Evolutionary conservation across 2,329 filamentous ascomycete species (phyloP).

Genomic region (Colletotrichum sidae): DNA sequence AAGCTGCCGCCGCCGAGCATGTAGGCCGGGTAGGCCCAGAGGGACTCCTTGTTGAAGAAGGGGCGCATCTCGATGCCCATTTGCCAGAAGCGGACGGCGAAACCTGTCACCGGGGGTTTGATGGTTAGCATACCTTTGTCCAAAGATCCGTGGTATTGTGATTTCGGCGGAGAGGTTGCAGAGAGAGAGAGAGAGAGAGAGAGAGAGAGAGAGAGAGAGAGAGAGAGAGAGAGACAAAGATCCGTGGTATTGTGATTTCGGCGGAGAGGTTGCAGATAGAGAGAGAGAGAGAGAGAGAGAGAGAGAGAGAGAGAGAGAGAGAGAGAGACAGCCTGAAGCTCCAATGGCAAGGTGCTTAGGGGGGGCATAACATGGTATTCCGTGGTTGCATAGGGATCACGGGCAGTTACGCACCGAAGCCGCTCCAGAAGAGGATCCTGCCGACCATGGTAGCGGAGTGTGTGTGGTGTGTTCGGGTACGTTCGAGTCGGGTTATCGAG

Average conservation of each 20-base stretch:
- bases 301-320: too few species aligned
- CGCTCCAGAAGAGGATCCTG: conserved; percentile 84
- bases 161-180: too few species aligned
- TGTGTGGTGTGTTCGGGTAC: neutral
- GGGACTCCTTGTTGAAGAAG: conserved; percentile 84
- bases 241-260: neutral
- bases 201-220: too few species aligned
- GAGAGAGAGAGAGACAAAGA: neutral
- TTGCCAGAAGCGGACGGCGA: conserved; percentile 94
- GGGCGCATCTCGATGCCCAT: conserved; percentile 98
- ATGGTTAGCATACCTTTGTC: conserved; percentile 39
- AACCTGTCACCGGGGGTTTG: conserved; percentile 67
- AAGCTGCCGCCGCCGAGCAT: conserved; percentile 88
- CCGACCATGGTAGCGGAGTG: conserved; percentile 62
- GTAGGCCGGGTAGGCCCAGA: conserved; percentile 94
- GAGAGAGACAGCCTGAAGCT: neutral
- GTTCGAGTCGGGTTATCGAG: conserved; percentile 1
- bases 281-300: too few species aligned
- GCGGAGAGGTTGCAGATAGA: too few species aligned
- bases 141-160: neutral
- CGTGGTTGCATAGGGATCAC: conserved; percentile 13
- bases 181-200: too few species aligned
- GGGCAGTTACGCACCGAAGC: conserved; percentile 79
- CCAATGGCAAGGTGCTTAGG: conserved; percentile 2
- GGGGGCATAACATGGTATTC: neutral